Evolutionary conservation across 2,329 filamentous ascomycete species (phyloP), one percentile per base, ranked within the genome.

Genomic region (Stagonosporopsis cucurbitacearum): DNA sequence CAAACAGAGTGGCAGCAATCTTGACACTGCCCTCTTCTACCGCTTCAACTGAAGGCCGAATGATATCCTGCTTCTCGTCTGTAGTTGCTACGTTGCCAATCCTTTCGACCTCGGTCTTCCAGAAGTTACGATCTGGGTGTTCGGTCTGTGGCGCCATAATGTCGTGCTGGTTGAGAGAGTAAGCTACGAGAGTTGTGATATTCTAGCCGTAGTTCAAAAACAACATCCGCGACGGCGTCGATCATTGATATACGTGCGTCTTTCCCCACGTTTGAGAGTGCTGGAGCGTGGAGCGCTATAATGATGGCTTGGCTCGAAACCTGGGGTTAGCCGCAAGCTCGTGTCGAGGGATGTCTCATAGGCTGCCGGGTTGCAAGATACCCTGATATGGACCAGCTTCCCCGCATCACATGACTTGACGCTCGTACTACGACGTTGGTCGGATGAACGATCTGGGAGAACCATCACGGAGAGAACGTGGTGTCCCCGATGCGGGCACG

Each of bases 1-100:
- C 50, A 17, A 63, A 63, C 6, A 50, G 32, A 0, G 46, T 36
- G 23, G 40, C 39, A 15, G 45, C 41, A 36, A 56, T 50, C 49
- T 59, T 57, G 35, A 48, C 25, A 13, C 41, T 42, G 30, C 46
- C 57, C 42, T 48, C 49, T 15, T 49, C 32, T 12, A 30, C 33
- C 19, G 48, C 37, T 23, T 36, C 49, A 19, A 37, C 19, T n/a
- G 52, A 51, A n/a, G 15, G 40, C 6, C 43, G 57, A 20, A 28
- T 19, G 3, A 36, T 35, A 32, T 59, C 57, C 35, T 54, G 45
- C 41, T 59, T 57, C n/a, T 41, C 45, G 15, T 59, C 53, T 15
- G 32, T 57, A 15, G 53, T 49, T 23, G 53, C 26, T 32, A 59
- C 26, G 22, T 51, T 59, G 7, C 50, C 57, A n/a, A 59, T 47